Evolutionary conservation across 2,329 filamentous ascomycete genomes (phyloP).

Genomic region (Bipolaris sorokiniana): DNA sequence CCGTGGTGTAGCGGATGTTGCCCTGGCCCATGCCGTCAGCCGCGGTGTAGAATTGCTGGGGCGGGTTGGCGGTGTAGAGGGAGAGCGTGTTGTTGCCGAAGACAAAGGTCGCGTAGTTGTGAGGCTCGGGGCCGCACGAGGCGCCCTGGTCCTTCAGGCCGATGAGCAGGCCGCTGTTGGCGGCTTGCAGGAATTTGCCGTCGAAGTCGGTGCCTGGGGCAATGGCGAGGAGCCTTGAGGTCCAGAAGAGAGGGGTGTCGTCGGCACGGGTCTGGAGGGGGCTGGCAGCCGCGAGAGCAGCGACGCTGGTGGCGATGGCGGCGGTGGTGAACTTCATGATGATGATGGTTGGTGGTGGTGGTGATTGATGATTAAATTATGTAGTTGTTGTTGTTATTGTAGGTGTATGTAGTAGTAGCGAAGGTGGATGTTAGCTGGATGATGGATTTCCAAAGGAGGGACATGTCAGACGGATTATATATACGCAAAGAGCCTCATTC

Average conservation of each 20-base stretch:
- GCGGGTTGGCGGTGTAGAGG: slow-evolving; percentile 55
- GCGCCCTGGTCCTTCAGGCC: slow-evolving; percentile 54
- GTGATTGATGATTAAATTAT: slow-evolving; percentile 21
- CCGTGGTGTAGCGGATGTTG: slow-evolving; percentile 60
- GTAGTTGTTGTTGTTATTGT: slow-evolving; percentile 5
- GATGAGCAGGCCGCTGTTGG: slow-evolving; percentile 53
- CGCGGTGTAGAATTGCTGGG: slow-evolving; percentile 62
- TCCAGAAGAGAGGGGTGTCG: slow-evolving; percentile 52
- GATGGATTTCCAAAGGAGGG: slow-evolving; percentile 1
- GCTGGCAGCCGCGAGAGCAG: slow-evolving; percentile 9
- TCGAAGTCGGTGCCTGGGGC: slow-evolving; percentile 59
- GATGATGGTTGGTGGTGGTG: slow-evolving; percentile 20
- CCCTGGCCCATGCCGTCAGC: slow-evolving; percentile 66
- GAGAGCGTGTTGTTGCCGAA: slow-evolving; percentile 53
- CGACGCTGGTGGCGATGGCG: not conserved
- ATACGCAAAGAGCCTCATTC: slow-evolving; percentile 16
- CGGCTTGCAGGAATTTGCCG: slow-evolving; percentile 55
- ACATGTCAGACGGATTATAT: slow-evolving; percentile 14
- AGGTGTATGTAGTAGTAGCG: not conserved
- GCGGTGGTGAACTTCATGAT: slow-evolving; percentile 9
- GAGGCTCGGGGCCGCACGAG: slow-evolving; percentile 50
- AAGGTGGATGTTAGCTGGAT: slow-evolving; percentile 9
- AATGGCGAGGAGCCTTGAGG: slow-evolving; percentile 55
- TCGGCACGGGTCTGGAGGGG: slow-evolving; percentile 15
- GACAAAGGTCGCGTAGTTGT: slow-evolving; percentile 58